Conservation (phyloP, 2,329 filamentous ascomycete species). For the Microcyclospora pomicola region DNA sequence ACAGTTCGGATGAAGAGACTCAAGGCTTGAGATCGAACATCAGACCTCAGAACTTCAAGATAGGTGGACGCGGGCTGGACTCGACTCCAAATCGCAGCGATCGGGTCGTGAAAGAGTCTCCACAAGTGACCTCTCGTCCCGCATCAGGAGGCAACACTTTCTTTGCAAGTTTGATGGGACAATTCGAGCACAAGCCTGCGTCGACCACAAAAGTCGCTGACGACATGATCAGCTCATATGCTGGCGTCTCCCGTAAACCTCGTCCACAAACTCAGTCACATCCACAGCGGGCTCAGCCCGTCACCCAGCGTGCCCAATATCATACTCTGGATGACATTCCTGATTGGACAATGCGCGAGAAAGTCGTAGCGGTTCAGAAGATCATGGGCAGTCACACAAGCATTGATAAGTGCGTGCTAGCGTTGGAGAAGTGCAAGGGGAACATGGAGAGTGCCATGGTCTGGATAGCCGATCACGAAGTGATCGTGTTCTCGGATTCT, state of each 20-base stretch:
- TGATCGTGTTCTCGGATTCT: constrained; percentile 11
- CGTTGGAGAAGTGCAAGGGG: constrained; percentile 36
- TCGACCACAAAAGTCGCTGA: constrained; percentile 11
- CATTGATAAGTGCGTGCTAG: constrained; percentile 35
- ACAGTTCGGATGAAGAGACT: constrained; percentile 17
- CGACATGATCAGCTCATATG: constrained; percentile 32
- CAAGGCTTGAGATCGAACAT: constrained; percentile 41
- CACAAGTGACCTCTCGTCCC: constrained; percentile 4
- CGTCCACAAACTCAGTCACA: constrained; percentile 11
- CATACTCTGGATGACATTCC: constrained; percentile 36
- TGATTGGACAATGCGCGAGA: constrained; percentile 36
- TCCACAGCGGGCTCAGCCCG: constrained; percentile 7
- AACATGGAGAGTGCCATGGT: constrained; percentile 43
- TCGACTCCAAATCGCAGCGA: constrained; percentile 17
- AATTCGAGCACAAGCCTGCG: constrained; percentile 12
- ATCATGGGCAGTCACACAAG: constrained; percentile 33
- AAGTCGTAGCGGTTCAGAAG: constrained; percentile 38
- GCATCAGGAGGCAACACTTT: constrained; percentile 4
- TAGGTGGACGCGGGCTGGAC: constrained; percentile 22
- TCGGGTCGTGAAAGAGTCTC: constrained; percentile 17
- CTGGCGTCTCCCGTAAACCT: constrained; percentile 12
- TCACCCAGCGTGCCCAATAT: constrained; percentile 24
- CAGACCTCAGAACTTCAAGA: constrained; percentile 44
- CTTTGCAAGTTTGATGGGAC: constrained; percentile 13
- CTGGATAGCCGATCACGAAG: constrained; percentile 29